Evolutionary conservation across 345 rosid species (phyloP), one percentile per base, ranked within the genome.

Genomic region (Syzygium aqueum): DNA sequence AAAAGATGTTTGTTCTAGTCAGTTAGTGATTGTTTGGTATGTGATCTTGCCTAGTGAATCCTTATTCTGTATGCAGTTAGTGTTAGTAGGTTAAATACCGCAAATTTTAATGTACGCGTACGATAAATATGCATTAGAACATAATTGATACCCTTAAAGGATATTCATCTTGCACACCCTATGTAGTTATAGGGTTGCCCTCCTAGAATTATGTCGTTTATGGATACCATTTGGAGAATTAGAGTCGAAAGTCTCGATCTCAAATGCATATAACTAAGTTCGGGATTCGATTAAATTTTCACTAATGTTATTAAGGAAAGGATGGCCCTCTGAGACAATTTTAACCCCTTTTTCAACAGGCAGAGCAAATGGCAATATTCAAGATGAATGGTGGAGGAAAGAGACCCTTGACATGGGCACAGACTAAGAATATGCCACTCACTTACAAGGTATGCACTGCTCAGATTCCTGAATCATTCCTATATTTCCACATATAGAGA

Each of bases 381-480:
- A 89, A 94, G 87, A 90, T 91, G 85, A 94, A 94, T 86, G 90
- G 84, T n/a, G 90, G 90, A 90, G 95, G 93, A 63, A 89, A 92
- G 84, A 91, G 84, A 88, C 87, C 92, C 84, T 89, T 97, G 87
- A 93, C 98, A 87, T 95, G 98, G 99, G 90, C 92, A 89, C 97
- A 96, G 87, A 94, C 96, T 46, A 95, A 94, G 91, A 93, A 90
- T 78, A 97, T 97, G 99, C 94, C 95, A 63, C 86, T 92, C 37
- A 96, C 98, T 19, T 84, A 94, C 83, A 94, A 89, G 96, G 99
- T 96, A 90, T 37, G 80, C 49, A 22, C 27, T 33, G 25, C 80
- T 33, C 80, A 19, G 27, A 73, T 73, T 33, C 49, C 4, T 33
- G 13, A 8, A 73, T 37, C 4, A 33, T 25, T 73, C 49, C 80